Evolutionary conservation across 257 asterid genomes (phyloP).

Genomic region (Scutellaria baicalensis): DNA sequence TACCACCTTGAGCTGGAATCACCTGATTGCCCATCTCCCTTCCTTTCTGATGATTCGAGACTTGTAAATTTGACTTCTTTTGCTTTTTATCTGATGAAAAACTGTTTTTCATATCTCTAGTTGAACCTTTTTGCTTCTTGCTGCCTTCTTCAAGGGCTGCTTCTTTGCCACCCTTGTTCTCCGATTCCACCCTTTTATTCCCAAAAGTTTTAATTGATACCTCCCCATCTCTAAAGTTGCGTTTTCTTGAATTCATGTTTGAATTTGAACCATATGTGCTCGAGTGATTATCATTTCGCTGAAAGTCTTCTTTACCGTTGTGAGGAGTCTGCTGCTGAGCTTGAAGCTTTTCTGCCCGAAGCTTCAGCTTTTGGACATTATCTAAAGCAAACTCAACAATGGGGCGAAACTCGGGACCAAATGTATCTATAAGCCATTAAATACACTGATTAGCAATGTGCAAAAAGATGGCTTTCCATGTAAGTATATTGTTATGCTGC

Average conservation of each 20-base stretch:
- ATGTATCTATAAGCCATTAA: constrained; percentile 48
- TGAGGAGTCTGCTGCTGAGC: constrained; percentile 37
- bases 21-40: constrained; percentile 11
- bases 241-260: constrained; percentile 40
- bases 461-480: too few species aligned
- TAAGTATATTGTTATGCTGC: too few species aligned
- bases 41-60: constrained; percentile 15
- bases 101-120: constrained; percentile 8
- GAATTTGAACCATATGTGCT: constrained; percentile 16
- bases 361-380: constrained; percentile 73
- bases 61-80: constrained; percentile 16
- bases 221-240: constrained; percentile 35
- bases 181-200: constrained; percentile 20
- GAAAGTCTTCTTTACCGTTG: constrained; percentile 16
- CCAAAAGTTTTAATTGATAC: constrained; percentile 18
- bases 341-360: constrained; percentile 56
- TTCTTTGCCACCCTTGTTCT: constrained; percentile 20
- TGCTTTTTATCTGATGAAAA: constrained; percentile 15
- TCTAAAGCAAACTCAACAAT: constrained; percentile 97
- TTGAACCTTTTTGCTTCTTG: constrained; percentile 25
- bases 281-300: constrained; percentile 13
- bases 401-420: constrained; percentile 86
- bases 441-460: not conserved
- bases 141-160: constrained; percentile 20
- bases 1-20: not conserved